Base-by-base conservation (phyloP, 345 rosid genomes). In the Dipteronia sinensis region DNA sequence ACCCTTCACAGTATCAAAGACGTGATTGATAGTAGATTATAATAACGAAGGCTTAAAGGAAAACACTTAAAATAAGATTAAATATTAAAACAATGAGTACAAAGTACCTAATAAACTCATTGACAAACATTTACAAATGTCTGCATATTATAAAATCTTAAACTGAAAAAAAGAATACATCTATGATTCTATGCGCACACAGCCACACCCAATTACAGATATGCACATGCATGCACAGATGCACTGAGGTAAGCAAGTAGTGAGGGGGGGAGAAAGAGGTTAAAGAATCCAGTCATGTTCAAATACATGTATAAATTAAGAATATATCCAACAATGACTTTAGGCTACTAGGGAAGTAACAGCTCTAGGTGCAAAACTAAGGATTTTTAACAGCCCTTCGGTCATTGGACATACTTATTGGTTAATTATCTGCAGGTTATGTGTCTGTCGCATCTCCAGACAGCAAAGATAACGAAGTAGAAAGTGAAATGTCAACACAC, bases 371-470 rank as follows among this genome's bases (percentile, higher is more conserved):
- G 9, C 17, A 69, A 27, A 29, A 42, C 42, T 27, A 64, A 17
- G 9, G 22, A 29, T 15, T 12, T 65, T 65, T 65, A 65, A 17
- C 68, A 29, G 11, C 44, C 34, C 22, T 31, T 31, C 22, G 6
- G 46, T 65, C n/a, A 31, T 31, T 65, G 42, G 46, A 31, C 58
- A 53, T 44, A 44, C 72, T 44, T 68, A 44, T 8, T 49, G n/a
- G 42, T 70, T 51, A 49, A 7, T 70, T 70, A 47, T 27, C 73
- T 34, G n/a, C 19, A 20, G 73, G 59, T 7, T 70, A 29, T 22
- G 61, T 40, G 61, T 69, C 63, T 11, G 20, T n/a, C 9, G 0
- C 20, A 58, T 58, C 23, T 58, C 23, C 23, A n/a, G 63, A 58
- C n/a, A 58, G 63, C 9, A 27, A 49, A 34, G 6, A 34, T 34